A percentile compares a stretch with the other conserved stretches of the same genome.
phyloP scores from a whole-genome alignment of 176 grass and related monocot species.

The Triticum aestivum region IWGSC_CS_RefSeq_v2.1 NC_057799.1:2924508-2925007 shows the following conservation, averaged over 20 bases:
- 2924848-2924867: slow-evolving; percentile 24
- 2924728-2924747: slow-evolving; percentile 26
- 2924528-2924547: slow-evolving; percentile 29
- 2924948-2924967: not conserved
- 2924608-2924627: not conserved
- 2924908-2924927: not conserved
- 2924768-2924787: slow-evolving; percentile 19
- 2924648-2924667: slow-evolving; percentile 51
- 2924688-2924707: slow-evolving; percentile 9
- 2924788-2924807: not conserved
- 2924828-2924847: slow-evolving; percentile 35
- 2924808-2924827: slow-evolving; percentile 51
- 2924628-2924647: not conserved
- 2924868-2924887: slow-evolving; percentile 19
- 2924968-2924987: slow-evolving; percentile 13
- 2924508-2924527: slow-evolving; percentile 30
- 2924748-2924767: slow-evolving; percentile 21
- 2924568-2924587: not conserved
- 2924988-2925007: slow-evolving; percentile 5
- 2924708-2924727: slow-evolving; percentile 39
- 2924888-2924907: too few species aligned
- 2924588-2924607: not conserved
- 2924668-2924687: not conserved
- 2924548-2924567: slow-evolving; percentile 28
- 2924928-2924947: not conserved